Percentiles rank a stretch among this genome's conserved stretches.
Conservation (phyloP, 2,329 filamentous ascomycete genomes). For the Xylariales sp. region DNA sequence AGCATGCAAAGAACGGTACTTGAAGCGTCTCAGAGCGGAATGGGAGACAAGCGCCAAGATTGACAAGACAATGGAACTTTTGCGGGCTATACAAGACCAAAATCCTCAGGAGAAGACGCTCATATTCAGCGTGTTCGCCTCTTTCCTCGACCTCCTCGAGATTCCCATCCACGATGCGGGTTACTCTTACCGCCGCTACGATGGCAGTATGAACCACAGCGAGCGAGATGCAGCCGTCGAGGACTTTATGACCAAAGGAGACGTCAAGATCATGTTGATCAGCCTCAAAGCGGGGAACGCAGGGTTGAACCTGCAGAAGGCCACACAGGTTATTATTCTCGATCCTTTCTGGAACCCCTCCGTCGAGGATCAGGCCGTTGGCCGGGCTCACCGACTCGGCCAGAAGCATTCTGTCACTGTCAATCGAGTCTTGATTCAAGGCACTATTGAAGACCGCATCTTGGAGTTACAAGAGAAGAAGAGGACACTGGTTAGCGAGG, state of each 20-base stretch:
- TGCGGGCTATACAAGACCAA: slow-evolving; percentile 17
- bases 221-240: slow-evolving; percentile 19
- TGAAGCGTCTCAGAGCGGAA: slow-evolving; percentile 17
- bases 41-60: slow-evolving; percentile 25
- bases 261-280: slow-evolving; percentile 56
- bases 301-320: slow-evolving; percentile 21
- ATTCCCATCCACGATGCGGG: slow-evolving; percentile 21
- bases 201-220: slow-evolving; percentile 20
- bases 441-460: slow-evolving; percentile 73
- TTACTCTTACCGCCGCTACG: slow-evolving; percentile 23
- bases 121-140: slow-evolving; percentile 28
- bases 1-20: slow-evolving; percentile 19
- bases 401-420: slow-evolving; percentile 50
- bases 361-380: slow-evolving; percentile 4
- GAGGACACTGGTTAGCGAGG: slow-evolving; percentile 49
- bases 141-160: slow-evolving; percentile 28
- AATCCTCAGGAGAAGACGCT: slow-evolving; percentile 23
- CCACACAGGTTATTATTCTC: slow-evolving; percentile 7
- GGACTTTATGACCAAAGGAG: slow-evolving; percentile 18
- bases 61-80: slow-evolving; percentile 22
- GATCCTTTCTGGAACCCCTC: slow-evolving; percentile 8
- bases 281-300: slow-evolving; percentile 73
- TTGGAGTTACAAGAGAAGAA: slow-evolving; percentile 66
- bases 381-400: slow-evolving; percentile 3
- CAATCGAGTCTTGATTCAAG: slow-evolving; percentile 60